Evolutionary conservation across 805 yeast genomes (phyloP).

Genomic region (Candida ovalis): DNA sequence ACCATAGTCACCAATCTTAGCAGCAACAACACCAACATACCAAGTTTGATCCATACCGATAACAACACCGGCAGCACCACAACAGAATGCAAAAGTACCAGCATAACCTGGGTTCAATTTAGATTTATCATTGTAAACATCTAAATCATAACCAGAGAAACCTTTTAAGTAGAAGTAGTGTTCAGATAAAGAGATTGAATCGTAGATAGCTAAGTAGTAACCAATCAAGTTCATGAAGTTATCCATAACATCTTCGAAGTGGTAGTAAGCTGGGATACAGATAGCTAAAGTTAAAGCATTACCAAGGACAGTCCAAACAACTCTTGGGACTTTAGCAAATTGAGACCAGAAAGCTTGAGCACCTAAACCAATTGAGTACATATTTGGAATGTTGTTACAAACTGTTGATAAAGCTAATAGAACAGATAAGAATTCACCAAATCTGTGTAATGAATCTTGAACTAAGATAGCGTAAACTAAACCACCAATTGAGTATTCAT

Average conservation of each 20-base stretch:
- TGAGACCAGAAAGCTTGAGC: slow-evolving; percentile 83
- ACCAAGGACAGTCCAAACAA: slow-evolving; percentile 75
- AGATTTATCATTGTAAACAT: slow-evolving; percentile 52
- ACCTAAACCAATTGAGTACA: slow-evolving; percentile 85
- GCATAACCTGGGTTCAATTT: slow-evolving; percentile 74
- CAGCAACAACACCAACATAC: slow-evolving; percentile 71
- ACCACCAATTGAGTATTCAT: slow-evolving; percentile 67
- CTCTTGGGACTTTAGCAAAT: slow-evolving; percentile 73
- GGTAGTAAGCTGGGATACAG: slow-evolving; percentile 83
- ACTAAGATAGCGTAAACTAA: slow-evolving; percentile 75
- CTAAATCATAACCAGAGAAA: slow-evolving; percentile 57
- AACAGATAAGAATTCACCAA: slow-evolving; percentile 88
- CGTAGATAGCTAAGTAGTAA: slow-evolving; percentile 86
- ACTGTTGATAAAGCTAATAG: slow-evolving; percentile 80
- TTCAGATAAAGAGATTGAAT: slow-evolving; percentile 71
- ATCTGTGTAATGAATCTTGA: slow-evolving; percentile 75
- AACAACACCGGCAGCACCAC: slow-evolving; percentile 83
- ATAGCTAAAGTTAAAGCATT: slow-evolving; percentile 77
- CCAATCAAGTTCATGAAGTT: slow-evolving; percentile 90
- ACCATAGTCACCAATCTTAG: slow-evolving; percentile 58
- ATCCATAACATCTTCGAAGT: slow-evolving; percentile 67
- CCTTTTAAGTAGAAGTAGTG: slow-evolving; percentile 77
- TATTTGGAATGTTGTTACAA: slow-evolving; percentile 89
- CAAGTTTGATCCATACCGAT: slow-evolving; percentile 86
- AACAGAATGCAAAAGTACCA: slow-evolving; percentile 71